Conservation (phyloP, 108 stramenopile genomes). For the Pseudonitzschia delicatissima region DNA sequence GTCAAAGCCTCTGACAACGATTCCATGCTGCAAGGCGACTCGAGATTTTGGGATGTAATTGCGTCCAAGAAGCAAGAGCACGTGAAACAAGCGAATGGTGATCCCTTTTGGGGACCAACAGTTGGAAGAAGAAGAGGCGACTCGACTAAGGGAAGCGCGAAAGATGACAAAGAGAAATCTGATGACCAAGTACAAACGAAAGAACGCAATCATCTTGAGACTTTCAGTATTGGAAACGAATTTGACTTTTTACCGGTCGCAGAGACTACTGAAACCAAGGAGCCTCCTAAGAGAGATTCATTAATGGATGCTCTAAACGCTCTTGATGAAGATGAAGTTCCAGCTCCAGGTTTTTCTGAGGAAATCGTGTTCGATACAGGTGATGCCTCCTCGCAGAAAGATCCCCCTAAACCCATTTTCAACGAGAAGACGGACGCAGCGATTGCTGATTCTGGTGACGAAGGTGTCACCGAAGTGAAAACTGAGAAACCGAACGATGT, state of each 20-base stretch:
- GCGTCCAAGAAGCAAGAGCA: constrained; percentile 61
- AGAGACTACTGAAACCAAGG: constrained; percentile 19
- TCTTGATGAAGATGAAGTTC: constrained; percentile 53
- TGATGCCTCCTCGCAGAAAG: not conserved
- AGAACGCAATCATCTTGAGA: constrained; percentile 36
- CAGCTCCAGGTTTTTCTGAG: constrained; percentile 17
- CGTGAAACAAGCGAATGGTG: constrained; percentile 21
- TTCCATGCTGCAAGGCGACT: constrained; percentile 81
- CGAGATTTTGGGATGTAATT: constrained; percentile 87
- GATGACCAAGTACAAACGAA: constrained; percentile 18
- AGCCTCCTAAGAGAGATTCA: constrained; percentile 34
- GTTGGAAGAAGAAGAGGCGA: constrained; percentile 72
- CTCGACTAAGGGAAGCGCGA: constrained; percentile 16
- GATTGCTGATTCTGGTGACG: not conserved
- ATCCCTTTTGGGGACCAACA: constrained; percentile 61
- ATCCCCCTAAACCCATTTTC: constrained; percentile 4
- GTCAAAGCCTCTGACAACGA: constrained; percentile 75
- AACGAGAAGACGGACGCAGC: constrained; percentile 1
- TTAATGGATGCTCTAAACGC: constrained; percentile 62
- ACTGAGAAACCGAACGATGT: not conserved
- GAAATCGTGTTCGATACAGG: constrained; percentile 30
- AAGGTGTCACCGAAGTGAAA: not conserved
- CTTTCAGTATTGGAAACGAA: constrained; percentile 82
- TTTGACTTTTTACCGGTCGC: constrained; percentile 54
- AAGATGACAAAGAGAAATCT: constrained; percentile 1